Evolutionary conservation across 192 early-diverging fungal species (phyloP), one percentile per base, ranked within the genome.

Genomic region (Lunasporangiospora selenospora): DNA sequence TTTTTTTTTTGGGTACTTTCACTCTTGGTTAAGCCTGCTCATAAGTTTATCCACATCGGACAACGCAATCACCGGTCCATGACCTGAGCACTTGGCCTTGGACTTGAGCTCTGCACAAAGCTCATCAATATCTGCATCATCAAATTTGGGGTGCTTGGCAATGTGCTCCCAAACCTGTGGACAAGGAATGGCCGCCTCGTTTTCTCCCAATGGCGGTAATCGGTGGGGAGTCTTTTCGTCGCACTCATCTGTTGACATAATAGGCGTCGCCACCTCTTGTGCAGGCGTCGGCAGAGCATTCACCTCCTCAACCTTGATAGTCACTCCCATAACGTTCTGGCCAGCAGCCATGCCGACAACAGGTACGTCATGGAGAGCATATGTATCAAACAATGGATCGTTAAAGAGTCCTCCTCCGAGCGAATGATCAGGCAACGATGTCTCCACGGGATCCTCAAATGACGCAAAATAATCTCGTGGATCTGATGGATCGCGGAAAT

Each of bases 1-100:
- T 32, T 31, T 53, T 24, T 21, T 38, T 18, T 26, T 6, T 18
- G 24, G 24, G 15, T 16, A 2, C 18, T 18, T 47, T 43, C 53
- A 70, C 52, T 70, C 58, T 19, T 70, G 57, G 21, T 60, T 50
- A 39, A 73, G 29, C 32, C 37, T 52, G 48, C 44, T 47, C 69
- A 73, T 73, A 38, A 73, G 29, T 33, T 62, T 63, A 36, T 73
- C 54, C 12, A 80, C 64, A n/a, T 80, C 70, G 45, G 79, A 77
- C 19, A 75, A 58, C 1, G 78, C 34, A 53, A 87, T 79, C 6
- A 84, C 80, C n/a, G 83, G 79, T 2, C 83, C 85, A 45, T 80
- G 65, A 21, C 83, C 85, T 36, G 85, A 83, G 54, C 83, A 87
- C 58, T 75, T 83, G 18, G 85, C 83, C 65, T 82, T 84, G 13